These are phyloP conservation scores for Debaryomyces prosopidis DNA, from an alignment of 805 yeast genomes.

Conservation along the genomic window DNA sequence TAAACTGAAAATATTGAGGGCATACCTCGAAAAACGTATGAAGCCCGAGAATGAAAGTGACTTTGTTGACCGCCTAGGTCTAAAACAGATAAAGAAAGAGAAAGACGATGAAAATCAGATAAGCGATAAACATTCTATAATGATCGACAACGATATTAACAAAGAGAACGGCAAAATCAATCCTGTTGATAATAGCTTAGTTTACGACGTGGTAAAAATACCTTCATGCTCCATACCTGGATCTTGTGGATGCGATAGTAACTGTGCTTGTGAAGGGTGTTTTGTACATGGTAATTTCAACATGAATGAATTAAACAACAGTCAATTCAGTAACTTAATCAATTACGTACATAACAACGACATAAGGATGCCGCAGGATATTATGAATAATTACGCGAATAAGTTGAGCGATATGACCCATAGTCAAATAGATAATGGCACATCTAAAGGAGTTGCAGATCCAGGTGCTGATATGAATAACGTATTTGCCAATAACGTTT, in stretches of 20 bases:
- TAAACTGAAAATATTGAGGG: constrained; percentile 35
- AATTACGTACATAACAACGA: not conserved
- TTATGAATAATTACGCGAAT: not conserved
- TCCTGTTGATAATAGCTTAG: not conserved
- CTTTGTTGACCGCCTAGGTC: constrained; percentile 7
- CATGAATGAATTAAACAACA: not conserved
- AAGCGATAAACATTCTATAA: constrained; percentile 3
- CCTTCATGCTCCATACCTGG: constrained; percentile 38
- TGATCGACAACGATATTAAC: constrained; percentile 10
- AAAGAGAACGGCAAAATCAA: constrained; percentile 4
- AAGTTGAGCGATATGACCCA: not conserved
- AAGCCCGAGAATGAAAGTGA: constrained; percentile 8
- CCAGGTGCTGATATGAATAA: not conserved
- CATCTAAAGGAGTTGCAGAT: not conserved
- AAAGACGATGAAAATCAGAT: constrained; percentile 9
- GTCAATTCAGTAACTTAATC: not conserved
- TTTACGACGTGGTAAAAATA: constrained; percentile 24
- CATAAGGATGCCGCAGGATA: not conserved
- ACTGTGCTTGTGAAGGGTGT: constrained; percentile 40
- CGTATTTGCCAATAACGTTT: not conserved
- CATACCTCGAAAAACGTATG: constrained; percentile 26
- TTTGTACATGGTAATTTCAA: constrained; percentile 28
- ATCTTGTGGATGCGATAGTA: constrained; percentile 36
- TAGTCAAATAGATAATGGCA: not conserved
- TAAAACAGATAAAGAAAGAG: constrained; percentile 1